Evolutionary conservation across 2,329 filamentous ascomycete species (phyloP).

Genomic region (Aspergillus tamarii): DNA sequence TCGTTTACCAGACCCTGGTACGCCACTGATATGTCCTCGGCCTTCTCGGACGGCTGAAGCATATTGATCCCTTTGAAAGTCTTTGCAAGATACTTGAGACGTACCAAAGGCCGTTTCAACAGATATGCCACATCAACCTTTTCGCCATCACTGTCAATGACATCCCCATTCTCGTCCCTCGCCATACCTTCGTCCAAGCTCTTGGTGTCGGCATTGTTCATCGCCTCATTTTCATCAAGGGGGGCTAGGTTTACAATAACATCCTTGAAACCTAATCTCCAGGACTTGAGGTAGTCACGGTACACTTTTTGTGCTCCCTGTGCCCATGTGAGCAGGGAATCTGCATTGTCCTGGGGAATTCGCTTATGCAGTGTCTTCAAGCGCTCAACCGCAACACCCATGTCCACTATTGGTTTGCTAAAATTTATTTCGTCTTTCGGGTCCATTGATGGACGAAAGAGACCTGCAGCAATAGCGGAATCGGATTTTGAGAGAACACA

Average conservation of each 20-base stretch:
- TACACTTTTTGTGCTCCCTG: slow-evolving; percentile 78
- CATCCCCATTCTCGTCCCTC: slow-evolving; percentile 62
- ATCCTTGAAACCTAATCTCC: slow-evolving; percentile 92
- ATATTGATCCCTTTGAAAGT: slow-evolving; percentile 68
- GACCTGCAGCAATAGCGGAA: slow-evolving; percentile 63
- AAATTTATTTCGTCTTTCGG: slow-evolving; percentile 63
- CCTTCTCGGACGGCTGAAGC: slow-evolving; percentile 51
- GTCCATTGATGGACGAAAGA: slow-evolving; percentile 65
- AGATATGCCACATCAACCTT: slow-evolving; percentile 93
- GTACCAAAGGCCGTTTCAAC: slow-evolving; percentile 82
- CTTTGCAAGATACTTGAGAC: slow-evolving; percentile 85
- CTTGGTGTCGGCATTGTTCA: slow-evolving; percentile 48
- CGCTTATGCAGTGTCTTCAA: slow-evolving; percentile 78
- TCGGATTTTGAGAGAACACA: slow-evolving; percentile 77
- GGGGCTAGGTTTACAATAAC: slow-evolving; percentile 91
- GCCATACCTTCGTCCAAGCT: slow-evolving; percentile 58
- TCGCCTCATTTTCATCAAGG: slow-evolving; percentile 64
- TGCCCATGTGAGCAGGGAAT: slow-evolving; percentile 78
- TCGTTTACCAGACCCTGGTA: slow-evolving; percentile 77
- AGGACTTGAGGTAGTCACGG: slow-evolving; percentile 80
- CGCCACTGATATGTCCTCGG: slow-evolving; percentile 60
- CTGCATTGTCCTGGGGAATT: slow-evolving; percentile 73
- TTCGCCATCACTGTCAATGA: slow-evolving; percentile 75
- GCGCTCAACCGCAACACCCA: slow-evolving; percentile 88
- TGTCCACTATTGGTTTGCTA: slow-evolving; percentile 86